phyloP scores from a whole-genome alignment of 2,329 filamentous ascomycete species.

The Orbilia oligospora region DNA sequence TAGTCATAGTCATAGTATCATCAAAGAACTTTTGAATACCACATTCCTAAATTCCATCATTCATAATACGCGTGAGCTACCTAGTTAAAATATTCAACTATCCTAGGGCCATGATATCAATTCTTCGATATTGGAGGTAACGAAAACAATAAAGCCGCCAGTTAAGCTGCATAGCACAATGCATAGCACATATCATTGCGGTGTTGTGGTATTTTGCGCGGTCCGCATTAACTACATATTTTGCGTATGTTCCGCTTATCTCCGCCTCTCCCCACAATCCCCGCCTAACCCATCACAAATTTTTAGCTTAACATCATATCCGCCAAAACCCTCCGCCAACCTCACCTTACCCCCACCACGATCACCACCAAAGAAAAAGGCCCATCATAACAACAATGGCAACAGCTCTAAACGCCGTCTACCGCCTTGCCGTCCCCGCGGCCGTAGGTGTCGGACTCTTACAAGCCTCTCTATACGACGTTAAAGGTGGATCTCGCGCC shows the following conservation, averaged over 20 bases:
- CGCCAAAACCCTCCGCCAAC: conserved; percentile 1
- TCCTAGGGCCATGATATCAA: too few species aligned
- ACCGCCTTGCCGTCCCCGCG: conserved; percentile 80
- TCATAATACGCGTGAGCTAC: too few species aligned
- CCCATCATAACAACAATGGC: conserved; percentile 66
- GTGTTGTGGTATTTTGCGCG: not conserved
- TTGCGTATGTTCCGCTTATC: conserved; percentile 38
- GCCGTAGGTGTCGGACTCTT: conserved; percentile 77
- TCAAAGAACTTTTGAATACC: too few species aligned
- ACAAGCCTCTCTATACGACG: conserved; percentile 92
- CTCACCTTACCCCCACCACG: conserved; percentile 32
- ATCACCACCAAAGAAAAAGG: conserved; percentile 3
- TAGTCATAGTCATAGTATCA: not conserved
- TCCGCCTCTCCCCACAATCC: conserved; percentile 52
- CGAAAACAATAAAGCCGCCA: too few species aligned
- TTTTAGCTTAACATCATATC: conserved; percentile 32
- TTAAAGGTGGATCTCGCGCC: conserved; percentile 91
- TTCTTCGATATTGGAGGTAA: too few species aligned
- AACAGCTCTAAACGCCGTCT: conserved; percentile 74
- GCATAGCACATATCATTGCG: too few species aligned
- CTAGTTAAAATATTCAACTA: too few species aligned
- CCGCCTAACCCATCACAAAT: conserved; percentile 28
- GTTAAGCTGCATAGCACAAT: too few species aligned
- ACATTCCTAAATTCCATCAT: too few species aligned
- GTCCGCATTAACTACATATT: too few species aligned